Conservation (phyloP, 1,139 yeast genomes). For the Hanseniaspora uvarum region DNA sequence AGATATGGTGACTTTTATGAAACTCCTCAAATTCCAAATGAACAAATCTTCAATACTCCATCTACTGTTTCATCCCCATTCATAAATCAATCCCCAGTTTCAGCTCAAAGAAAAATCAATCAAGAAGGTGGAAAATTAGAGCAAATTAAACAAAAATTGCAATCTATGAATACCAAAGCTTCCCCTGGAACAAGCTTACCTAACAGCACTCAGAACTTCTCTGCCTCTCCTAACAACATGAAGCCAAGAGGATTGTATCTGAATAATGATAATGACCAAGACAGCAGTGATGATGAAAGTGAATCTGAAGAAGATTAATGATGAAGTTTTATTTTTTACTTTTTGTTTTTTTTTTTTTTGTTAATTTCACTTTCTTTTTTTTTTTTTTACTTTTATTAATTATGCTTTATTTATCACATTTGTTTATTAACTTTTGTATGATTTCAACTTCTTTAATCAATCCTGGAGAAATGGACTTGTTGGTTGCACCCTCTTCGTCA, state of each 20-base stretch:
- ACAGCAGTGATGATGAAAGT: slow-evolving; percentile 37
- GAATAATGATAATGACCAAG: slow-evolving; percentile 30
- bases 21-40: not conserved
- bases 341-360: not conserved
- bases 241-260: slow-evolving; percentile 18
- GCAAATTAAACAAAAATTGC: slow-evolving; percentile 70
- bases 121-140: slow-evolving; percentile 51
- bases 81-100: slow-evolving; percentile 21
- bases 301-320: slow-evolving; percentile 37
- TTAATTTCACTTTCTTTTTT: not conserved
- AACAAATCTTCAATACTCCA: slow-evolving; percentile 8
- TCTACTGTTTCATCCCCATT: slow-evolving; percentile 15
- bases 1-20: slow-evolving; percentile 30
- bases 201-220: slow-evolving; percentile 24
- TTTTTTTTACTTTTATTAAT: not conserved
- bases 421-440: slow-evolving; percentile 1
- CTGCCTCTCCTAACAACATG: slow-evolving; percentile 12
- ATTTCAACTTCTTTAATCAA: slow-evolving; percentile 1
- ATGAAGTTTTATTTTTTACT: slow-evolving; percentile 24
- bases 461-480: not conserved
- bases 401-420: slow-evolving; percentile 2
- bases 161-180: slow-evolving; percentile 54
- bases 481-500: slow-evolving; percentile 24
- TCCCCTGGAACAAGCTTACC: slow-evolving; percentile 27
- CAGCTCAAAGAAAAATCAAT: slow-evolving; percentile 22